Evolutionary conservation across 176 grass and related monocot genomes (phyloP).

Genomic region (Raddia distichophylla): DNA sequence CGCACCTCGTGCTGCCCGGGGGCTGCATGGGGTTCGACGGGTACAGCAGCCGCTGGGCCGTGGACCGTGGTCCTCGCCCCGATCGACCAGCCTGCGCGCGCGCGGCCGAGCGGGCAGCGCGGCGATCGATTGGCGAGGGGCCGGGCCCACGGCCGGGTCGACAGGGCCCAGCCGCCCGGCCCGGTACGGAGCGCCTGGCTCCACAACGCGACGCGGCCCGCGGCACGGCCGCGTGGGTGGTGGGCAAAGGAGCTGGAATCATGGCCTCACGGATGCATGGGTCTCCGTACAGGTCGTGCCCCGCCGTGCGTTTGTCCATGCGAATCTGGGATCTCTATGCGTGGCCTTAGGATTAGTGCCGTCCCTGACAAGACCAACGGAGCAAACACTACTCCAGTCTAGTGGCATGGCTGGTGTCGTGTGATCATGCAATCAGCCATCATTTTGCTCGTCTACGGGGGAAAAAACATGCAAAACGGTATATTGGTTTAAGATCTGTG

Average conservation of each 20-base stretch:
- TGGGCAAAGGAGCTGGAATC: neutral
- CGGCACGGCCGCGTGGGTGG: constrained; percentile 2
- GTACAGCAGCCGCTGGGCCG: neutral
- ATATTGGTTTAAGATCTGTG: neutral
- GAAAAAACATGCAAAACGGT: neutral
- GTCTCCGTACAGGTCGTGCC: neutral
- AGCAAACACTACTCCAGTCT: neutral
- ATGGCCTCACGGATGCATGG: constrained; percentile 10
- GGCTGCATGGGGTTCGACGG: neutral
- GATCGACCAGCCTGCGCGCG: neutral
- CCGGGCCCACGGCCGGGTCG: neutral
- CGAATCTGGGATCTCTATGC: neutral
- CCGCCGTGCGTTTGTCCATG: neutral
- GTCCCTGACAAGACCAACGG: neutral
- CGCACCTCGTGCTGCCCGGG: neutral
- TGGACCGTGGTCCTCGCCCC: constrained; percentile 10
- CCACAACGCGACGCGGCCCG: constrained; percentile 2
- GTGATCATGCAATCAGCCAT: neutral
- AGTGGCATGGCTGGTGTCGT: neutral
- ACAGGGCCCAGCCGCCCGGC: neutral
- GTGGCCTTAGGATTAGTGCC: neutral
- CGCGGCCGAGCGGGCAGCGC: neutral
- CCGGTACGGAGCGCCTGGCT: neutral
- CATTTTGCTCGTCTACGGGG: neutral
- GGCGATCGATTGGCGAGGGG: neutral